phyloP scores from a whole-genome alignment of 768 basidiomycete species.

The Suillus cothurnatus region DNA sequence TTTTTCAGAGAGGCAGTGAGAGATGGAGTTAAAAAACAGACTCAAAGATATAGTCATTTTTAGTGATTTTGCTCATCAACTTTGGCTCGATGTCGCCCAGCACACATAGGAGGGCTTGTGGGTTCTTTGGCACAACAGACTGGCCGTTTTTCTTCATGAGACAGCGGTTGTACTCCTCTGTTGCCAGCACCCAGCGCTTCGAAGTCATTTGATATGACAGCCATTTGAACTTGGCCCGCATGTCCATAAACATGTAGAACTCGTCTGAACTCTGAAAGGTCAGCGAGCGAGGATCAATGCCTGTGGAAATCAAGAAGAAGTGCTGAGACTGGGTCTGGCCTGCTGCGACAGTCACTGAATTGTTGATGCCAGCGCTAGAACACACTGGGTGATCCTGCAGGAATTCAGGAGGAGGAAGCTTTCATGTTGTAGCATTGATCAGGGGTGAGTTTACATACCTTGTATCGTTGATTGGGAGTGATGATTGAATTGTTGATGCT shows the following conservation, averaged over 20 bases:
- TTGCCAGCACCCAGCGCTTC: conserved; percentile 15
- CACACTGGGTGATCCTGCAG: no score
- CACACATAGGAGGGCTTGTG: conserved; percentile 14
- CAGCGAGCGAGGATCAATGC: conserved; percentile 11
- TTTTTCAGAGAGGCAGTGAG: background rate
- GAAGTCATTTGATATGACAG: conserved; percentile 22
- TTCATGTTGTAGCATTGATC: no score
- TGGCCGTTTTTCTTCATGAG: background rate
- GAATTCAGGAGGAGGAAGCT: no score
- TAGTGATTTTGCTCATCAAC: conserved; percentile 12
- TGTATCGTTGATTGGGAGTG: no score
- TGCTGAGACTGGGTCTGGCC: background rate
- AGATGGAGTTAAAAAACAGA: conserved; percentile 1
- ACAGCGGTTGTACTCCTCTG: conserved; percentile 11
- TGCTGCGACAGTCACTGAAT: background rate
- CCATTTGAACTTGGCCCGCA: conserved; percentile 20
- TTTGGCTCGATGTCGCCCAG: conserved; percentile 17
- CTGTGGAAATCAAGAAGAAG: background rate
- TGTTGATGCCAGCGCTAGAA: no score
- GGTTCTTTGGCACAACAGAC: conserved; percentile 12
- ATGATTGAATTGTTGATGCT: no score
- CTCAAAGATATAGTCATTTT: conserved; percentile 17
- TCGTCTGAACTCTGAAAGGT: conserved; percentile 6
- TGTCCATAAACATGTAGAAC: conserved; percentile 25
- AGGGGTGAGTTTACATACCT: no score